Conservation (phyloP, 495 filamentous ascomycete species). For the Penicillium bialowiezense region DNA sequence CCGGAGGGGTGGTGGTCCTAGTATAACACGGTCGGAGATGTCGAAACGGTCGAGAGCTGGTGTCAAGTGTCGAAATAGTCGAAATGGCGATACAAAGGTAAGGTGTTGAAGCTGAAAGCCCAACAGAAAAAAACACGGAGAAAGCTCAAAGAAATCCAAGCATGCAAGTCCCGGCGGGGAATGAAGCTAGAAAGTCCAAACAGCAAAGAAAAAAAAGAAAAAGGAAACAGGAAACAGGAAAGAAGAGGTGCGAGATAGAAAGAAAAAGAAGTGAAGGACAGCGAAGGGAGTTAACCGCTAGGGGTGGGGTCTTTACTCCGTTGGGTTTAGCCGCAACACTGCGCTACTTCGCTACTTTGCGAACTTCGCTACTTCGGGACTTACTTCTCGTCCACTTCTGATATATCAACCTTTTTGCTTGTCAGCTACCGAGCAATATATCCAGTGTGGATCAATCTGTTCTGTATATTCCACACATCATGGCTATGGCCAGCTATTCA, state of each 20-base stretch:
- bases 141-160: slow-evolving; percentile 11
- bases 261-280: slow-evolving; percentile 15
- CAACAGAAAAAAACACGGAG: slow-evolving; percentile 2
- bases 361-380: slow-evolving; percentile 1
- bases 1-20: neutral
- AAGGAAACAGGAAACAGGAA: slow-evolving; percentile 15
- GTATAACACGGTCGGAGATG: slow-evolving; percentile 8
- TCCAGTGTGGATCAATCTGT: too few species aligned
- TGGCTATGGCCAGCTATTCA: slow-evolving; percentile 29
- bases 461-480: slow-evolving; percentile 13
- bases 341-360: neutral
- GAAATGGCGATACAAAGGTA: slow-evolving; percentile 1
- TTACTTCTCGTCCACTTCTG: neutral
- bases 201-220: slow-evolving; percentile 19
- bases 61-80: too few species aligned
- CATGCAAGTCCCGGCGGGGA: slow-evolving; percentile 13
- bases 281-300: slow-evolving; percentile 34
- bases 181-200: slow-evolving; percentile 10
- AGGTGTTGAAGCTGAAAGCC: slow-evolving; percentile 1
- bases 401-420: too few species aligned
- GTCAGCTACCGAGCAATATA: too few species aligned
- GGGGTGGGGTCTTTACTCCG: slow-evolving; percentile 33
- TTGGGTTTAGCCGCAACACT: slow-evolving; percentile 27
- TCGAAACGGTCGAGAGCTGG: too few species aligned
- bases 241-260: slow-evolving; percentile 14